A percentile compares a stretch with the other conserved stretches of the same genome.
phyloP scores from a whole-genome alignment of 2,329 filamentous ascomycete genomes.

The Emmonsiellopsis sp. region DNA sequence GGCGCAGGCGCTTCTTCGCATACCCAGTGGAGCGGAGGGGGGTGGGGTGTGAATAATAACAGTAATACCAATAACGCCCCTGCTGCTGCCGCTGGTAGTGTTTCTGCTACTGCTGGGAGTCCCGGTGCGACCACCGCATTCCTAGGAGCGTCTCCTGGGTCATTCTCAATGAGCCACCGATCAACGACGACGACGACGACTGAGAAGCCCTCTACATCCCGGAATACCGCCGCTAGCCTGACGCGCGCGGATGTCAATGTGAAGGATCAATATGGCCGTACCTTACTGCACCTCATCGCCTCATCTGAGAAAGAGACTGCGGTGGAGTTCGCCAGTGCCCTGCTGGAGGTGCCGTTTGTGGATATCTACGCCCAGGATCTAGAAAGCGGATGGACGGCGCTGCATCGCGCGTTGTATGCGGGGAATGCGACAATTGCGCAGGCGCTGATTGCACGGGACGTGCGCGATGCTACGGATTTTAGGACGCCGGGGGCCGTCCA shows the following conservation, averaged over 20 bases:
- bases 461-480: constrained; percentile 54
- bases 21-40: constrained; percentile 20
- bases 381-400: constrained; percentile 91
- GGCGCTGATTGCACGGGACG: constrained; percentile 68
- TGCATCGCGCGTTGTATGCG: constrained; percentile 82
- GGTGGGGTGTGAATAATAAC: neutral
- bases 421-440: constrained; percentile 83
- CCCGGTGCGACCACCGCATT: constrained; percentile 14
- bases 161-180: constrained; percentile 40
- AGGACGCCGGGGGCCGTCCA: constrained; percentile 45
- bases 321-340: constrained; percentile 62
- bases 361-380: constrained; percentile 81
- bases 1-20: constrained; percentile 48
- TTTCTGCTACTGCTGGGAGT: constrained; percentile 14
- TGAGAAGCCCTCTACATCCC: constrained; percentile 23
- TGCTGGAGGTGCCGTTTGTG: constrained; percentile 71
- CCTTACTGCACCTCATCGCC: constrained; percentile 73
- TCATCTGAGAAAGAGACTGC: constrained; percentile 64
- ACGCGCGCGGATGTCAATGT: constrained; percentile 68
- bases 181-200: constrained; percentile 37
- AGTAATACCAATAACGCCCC: no score
- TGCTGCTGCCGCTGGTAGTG: neutral
- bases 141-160: constrained; percentile 21
- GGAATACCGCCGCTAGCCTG: constrained; percentile 24
- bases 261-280: constrained; percentile 71